Evolutionary conservation across 1,139 yeast species (phyloP), one percentile per base, ranked within the genome.

Genomic region (Magnusiomyces paraingens): DNA sequence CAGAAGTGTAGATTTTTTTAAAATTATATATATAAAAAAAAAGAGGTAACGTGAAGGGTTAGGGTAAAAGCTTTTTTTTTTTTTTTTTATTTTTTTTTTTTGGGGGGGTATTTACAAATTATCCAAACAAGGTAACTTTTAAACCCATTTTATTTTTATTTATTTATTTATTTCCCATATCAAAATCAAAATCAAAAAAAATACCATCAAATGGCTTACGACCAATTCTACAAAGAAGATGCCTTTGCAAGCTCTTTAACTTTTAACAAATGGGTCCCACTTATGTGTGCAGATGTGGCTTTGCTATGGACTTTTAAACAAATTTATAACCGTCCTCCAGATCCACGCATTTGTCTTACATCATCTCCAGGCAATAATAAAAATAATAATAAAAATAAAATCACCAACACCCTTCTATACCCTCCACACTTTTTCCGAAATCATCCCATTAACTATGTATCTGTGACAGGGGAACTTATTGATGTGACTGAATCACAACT

Each of bases 361-460:
- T 50, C 2, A 47, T 51, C 10, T 46, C 41, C n/a, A n/a, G n/a
- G n/a, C n/a, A n/a, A n/a, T n/a, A n/a, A n/a, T n/a, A n/a, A n/a
- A n/a, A n/a, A n/a, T n/a, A n/a, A n/a, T n/a, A n/a, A n/a, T n/a
- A n/a, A 29, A 42, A 44, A 18, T 47, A 43, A 22, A 51, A 49
- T 17, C 58, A 56, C 22, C 18, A 14, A 3, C 14, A 17, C 63
- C 64, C 8, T 64, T 59, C 32, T 26, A 5, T 8, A 26, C 8
- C 32, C 32, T 8, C 32, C 32, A 4, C 32, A 5, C 50, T 61
- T 63, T 51, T 62, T 58, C 54, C 54, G 58, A n/a, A 62, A 65
- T 54, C 67, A 64, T 44, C 68, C 68, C 4, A 59, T 65, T 29
- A 61, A 59, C 49, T 63, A 59, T 47, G 65, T 64, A 6, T 44